phyloP scores from a whole-genome alignment of 306 rosid genomes.

The Quercus cerris region DNA sequence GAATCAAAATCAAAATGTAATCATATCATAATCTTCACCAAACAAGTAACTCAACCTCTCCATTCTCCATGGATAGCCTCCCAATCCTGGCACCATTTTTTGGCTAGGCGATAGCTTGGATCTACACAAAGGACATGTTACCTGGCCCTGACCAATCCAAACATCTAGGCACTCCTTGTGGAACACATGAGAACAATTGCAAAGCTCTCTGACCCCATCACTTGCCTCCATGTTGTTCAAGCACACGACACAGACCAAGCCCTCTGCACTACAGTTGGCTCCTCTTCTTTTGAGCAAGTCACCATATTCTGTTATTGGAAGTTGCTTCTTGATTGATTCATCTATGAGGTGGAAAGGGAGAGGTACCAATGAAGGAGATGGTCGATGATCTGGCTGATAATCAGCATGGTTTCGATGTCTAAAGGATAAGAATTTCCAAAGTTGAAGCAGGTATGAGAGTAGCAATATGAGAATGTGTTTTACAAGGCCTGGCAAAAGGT shows the following conservation, averaged over 20 bases:
- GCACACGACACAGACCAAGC: slow-evolving; percentile 20
- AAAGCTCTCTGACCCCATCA: slow-evolving; percentile 17
- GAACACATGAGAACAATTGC: slow-evolving; percentile 26
- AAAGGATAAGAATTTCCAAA: background rate
- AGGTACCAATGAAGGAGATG: background rate
- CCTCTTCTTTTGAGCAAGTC: background rate
- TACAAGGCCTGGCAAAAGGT: background rate
- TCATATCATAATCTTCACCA: slow-evolving; percentile 2
- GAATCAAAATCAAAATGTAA: background rate
- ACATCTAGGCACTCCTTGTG: slow-evolving; percentile 31
- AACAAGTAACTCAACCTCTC: slow-evolving; percentile 27
- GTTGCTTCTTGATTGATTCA: slow-evolving; percentile 1
- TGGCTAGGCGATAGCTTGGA: slow-evolving; percentile 4
- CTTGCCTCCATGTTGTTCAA: background rate
- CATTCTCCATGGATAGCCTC: slow-evolving; percentile 14
- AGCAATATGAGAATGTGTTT: background rate
- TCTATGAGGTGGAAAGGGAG: background rate
- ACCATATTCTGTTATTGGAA: background rate
- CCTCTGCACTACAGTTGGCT: background rate
- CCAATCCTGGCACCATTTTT: background rate
- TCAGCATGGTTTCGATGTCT: background rate
- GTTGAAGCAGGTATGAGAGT: background rate
- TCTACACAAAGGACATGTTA: slow-evolving; percentile 30
- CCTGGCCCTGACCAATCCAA: slow-evolving; percentile 28
- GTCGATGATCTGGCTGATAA: background rate